These are phyloP conservation scores for Cetraspora pellucida DNA, from an alignment of 192 early-diverging fungal species.

Conservation along the genomic window DNA sequence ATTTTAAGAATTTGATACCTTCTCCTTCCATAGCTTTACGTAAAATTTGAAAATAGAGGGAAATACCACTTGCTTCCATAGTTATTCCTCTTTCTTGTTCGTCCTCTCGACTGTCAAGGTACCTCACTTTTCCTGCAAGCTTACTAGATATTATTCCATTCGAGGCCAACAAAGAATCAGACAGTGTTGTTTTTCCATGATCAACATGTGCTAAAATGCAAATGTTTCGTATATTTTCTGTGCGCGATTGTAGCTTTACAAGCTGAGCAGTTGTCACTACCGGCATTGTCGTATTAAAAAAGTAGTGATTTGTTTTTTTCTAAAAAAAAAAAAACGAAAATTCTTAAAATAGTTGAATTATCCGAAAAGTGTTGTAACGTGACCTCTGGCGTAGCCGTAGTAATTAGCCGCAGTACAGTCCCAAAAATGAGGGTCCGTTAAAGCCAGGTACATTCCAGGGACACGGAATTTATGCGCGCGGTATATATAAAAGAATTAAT, in stretches of 20 bases:
- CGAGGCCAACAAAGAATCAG: conserved; percentile 92
- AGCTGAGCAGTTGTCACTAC: conserved; percentile 67
- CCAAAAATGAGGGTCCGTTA: too few relatives aligned
- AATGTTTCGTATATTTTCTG: conserved; percentile 85
- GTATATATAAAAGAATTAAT: too few relatives aligned
- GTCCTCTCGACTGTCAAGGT: conserved; percentile 94
- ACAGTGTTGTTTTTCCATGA: conserved; percentile 97
- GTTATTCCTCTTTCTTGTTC: conserved; percentile 99
- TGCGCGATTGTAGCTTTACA: conserved; percentile 67
- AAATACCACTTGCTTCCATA: conserved; percentile 97
- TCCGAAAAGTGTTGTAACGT: too few relatives aligned
- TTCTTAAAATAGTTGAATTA: too few relatives aligned
- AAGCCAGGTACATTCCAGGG: too few relatives aligned
- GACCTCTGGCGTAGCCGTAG: too few relatives aligned
- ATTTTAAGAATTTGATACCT: conserved; percentile 14
- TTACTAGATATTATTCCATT: conserved; percentile 98
- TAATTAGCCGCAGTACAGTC: too few relatives aligned
- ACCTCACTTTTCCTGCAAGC: conserved; percentile 93
- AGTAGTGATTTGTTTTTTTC: too few relatives aligned
- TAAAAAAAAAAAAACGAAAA: too few relatives aligned
- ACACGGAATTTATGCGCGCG: too few relatives aligned
- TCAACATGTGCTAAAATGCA: conserved; percentile 99
- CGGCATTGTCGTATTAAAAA: conserved; percentile 63
- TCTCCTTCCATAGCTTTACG: conserved; percentile 38
- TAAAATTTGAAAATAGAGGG: conserved; percentile 85